These are phyloP conservation scores for Secale cereale DNA, from an alignment of 176 grass and related monocot genomes.

Conservation along the genomic window DNA sequence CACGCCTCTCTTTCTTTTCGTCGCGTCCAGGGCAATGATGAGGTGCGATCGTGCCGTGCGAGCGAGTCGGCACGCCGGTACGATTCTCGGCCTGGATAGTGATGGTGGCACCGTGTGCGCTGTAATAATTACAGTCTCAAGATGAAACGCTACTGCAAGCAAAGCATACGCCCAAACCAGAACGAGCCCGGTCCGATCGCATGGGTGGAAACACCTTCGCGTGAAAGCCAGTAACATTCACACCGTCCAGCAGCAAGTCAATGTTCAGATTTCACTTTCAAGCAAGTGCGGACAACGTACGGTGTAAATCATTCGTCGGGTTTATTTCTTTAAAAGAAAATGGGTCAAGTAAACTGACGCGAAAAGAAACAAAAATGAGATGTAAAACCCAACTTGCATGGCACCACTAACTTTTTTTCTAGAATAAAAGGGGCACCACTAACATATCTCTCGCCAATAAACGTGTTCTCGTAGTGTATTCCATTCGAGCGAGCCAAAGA, in stretches of 20 bases:
- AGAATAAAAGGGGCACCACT: too few relatives aligned
- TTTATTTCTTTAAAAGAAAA: background rate
- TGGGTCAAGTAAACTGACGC: background rate
- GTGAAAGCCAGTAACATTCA: background rate
- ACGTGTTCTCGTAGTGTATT: background rate
- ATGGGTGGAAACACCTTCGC: background rate
- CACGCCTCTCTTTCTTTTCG: background rate
- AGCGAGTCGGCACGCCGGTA: too few relatives aligned
- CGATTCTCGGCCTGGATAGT: background rate
- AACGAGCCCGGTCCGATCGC: background rate
- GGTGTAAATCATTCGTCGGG: background rate
- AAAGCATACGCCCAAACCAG: background rate
- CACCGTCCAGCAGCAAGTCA: background rate
- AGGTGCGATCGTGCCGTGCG: background rate
- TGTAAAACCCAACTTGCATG: background rate
- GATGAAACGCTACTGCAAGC: background rate
- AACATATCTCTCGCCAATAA: background rate
- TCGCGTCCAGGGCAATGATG: slow-evolving; percentile 11
- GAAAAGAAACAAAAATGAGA: background rate
- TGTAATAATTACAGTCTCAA: background rate
- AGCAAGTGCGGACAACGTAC: background rate
- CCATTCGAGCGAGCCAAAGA: background rate
- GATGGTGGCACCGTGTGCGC: background rate
- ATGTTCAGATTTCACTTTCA: background rate
- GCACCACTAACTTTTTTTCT: too few relatives aligned